Evolutionary conservation across 2,329 filamentous ascomycete genomes (phyloP), one percentile per base, ranked within the genome.

Genomic region (Lachnellula occidentalis): DNA sequence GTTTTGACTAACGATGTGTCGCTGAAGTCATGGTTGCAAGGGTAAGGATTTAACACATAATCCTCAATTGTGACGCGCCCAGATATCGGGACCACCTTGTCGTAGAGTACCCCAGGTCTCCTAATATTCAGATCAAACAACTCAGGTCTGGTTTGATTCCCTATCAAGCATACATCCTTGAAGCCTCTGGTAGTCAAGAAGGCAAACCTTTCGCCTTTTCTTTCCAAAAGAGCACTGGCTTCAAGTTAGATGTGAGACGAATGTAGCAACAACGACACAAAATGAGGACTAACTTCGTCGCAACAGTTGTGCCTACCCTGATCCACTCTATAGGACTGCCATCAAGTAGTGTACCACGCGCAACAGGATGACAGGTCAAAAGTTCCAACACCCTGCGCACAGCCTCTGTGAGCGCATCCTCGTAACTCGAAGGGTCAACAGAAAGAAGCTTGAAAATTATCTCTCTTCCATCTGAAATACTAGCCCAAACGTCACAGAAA

Each of bases 391-490:
- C 74, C 31, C 51, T 69, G 14, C 83, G 76, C 54, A 87, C 86
- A 27, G 82, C 83, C 73, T 87, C 84, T 21, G 85, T 72, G 0
- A 84, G 83, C 4, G 84, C 84, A 71, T 87, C 83, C 50, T 81
- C 73, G 68, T 87, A 87, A 68, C 86, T 86, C 21, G 74, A 71
- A 1, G 84, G 83, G 64, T 90, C 86, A 60, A 87, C 86, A 0
- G 87, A 90, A 14, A 90, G 77, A 1, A 90, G 74, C 67, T 90
- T 90, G 69, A 90, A 86, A 49, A 88, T 72, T 45, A 88, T 76
- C 58, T 88, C 83, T 67, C 87, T 81, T 49, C 48, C 39, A 72
- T 85, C 83, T 19, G 45, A 34, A 15, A 49, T 24, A 76, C 77
- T 58, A 81, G 79, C 22, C 81, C 78, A 61, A 19, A 87, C 81